Conservation (phyloP, 345 rosid species). For the Cardamine resedifolia region DNA sequence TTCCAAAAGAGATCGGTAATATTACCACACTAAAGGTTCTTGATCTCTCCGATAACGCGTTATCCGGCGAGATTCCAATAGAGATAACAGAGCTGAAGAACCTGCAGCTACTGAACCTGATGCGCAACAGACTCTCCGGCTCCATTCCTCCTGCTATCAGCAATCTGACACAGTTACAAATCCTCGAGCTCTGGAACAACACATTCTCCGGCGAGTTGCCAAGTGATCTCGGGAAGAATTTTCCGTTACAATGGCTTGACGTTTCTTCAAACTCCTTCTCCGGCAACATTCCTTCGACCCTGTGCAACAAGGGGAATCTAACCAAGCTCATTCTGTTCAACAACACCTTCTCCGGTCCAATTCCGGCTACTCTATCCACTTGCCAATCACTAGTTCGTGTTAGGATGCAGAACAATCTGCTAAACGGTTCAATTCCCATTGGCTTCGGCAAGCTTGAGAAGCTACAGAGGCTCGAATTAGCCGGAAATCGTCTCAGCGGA, state of each 20-base stretch:
- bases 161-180: conserved; percentile 50
- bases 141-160: conserved; percentile 58
- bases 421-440: conserved; percentile 70
- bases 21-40: conserved; percentile 57
- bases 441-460: conserved; percentile 80
- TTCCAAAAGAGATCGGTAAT: conserved; percentile 68
- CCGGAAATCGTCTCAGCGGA: conserved; percentile 74
- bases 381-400: conserved; percentile 80
- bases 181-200: conserved; percentile 91
- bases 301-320: conserved; percentile 77
- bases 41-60: conserved; percentile 76
- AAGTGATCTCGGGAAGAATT: conserved; percentile 65
- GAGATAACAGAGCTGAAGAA: conserved; percentile 60
- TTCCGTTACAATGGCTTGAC: conserved; percentile 83
- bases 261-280: conserved; percentile 79
- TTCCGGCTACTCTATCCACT: conserved; percentile 57
- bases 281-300: conserved; percentile 61
- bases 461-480: conserved; percentile 81
- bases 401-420: conserved; percentile 75
- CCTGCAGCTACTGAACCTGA: conserved; percentile 76
- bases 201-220: conserved; percentile 80
- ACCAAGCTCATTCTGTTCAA: conserved; percentile 88
- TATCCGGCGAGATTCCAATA: conserved; percentile 65
- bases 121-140: conserved; percentile 79
- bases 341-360: conserved; percentile 74